These are phyloP conservation scores for Lachnellula suecica DNA, from an alignment of 2,329 filamentous ascomycete genomes.

Conservation along the genomic window DNA sequence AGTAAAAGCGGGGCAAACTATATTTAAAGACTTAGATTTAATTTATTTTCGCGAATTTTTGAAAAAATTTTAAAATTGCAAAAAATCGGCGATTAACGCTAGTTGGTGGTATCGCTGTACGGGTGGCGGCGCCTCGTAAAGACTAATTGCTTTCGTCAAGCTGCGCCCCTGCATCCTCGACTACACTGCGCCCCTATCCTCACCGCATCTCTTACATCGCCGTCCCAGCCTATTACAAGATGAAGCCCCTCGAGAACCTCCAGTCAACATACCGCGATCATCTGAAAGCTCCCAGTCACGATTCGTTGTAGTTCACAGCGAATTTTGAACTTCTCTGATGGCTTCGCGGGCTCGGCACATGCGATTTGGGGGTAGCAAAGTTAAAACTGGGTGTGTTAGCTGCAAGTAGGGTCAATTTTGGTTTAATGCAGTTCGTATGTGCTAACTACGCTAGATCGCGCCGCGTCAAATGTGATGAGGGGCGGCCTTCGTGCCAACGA, in stretches of 20 bases:
- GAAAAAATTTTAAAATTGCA: neutral
- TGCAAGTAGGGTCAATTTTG: neutral
- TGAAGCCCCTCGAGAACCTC: too few species aligned
- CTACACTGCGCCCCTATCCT: too few species aligned
- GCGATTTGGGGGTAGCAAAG: neutral
- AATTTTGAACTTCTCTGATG: neutral
- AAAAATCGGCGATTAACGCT: too few species aligned
- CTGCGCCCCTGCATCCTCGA: too few species aligned
- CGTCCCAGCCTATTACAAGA: too few species aligned
- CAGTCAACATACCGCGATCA: too few species aligned
- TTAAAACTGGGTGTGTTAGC: neutral
- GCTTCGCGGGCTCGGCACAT: neutral
- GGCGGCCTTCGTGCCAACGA: slow-evolving; percentile 9
- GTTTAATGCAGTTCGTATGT: neutral
- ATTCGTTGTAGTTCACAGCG: too few species aligned
- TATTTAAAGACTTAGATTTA: neutral
- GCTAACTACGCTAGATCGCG: slow-evolving; percentile 2
- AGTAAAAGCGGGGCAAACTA: too few species aligned
- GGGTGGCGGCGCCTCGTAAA: neutral
- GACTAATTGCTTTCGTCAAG: too few species aligned
- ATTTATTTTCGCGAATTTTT: neutral
- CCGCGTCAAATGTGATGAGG: slow-evolving; percentile 20
- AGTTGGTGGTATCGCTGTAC: too few species aligned
- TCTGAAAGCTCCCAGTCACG: too few species aligned
- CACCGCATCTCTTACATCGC: too few species aligned